Evolutionary conservation across 805 yeast genomes (phyloP).

Genomic region (Vanderwaltozyma tropicalis): DNA sequence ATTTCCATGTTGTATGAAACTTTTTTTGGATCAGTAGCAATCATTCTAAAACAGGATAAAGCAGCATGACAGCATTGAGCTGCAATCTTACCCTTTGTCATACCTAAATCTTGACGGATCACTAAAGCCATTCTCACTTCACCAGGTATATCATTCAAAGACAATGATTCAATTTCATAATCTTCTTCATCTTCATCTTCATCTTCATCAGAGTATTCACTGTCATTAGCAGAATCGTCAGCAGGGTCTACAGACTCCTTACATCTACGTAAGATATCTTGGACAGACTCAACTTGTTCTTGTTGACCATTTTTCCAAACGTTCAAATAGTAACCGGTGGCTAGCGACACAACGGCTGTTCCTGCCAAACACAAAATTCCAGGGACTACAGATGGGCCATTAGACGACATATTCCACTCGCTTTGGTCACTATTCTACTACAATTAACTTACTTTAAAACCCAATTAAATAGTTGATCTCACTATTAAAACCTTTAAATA

Average conservation of each 20-base stretch:
- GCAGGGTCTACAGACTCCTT: slow-evolving; percentile 11
- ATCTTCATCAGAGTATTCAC: slow-evolving; percentile 16
- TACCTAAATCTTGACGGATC: slow-evolving; percentile 77
- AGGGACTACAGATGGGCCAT: too few relatives aligned
- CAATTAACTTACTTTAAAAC: too few relatives aligned
- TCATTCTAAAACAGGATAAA: slow-evolving; percentile 68
- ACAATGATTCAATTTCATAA: slow-evolving; percentile 47
- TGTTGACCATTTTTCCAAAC: slow-evolving; percentile 4
- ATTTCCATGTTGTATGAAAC: slow-evolving; percentile 49
- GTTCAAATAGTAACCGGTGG: slow-evolving; percentile 24
- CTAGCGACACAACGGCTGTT: too few relatives aligned
- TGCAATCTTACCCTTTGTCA: slow-evolving; percentile 93
- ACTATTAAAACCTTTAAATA: too few relatives aligned
- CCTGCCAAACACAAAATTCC: too few relatives aligned
- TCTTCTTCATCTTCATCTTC: slow-evolving; percentile 24
- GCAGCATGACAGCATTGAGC: slow-evolving; percentile 99
- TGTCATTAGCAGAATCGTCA: slow-evolving; percentile 17
- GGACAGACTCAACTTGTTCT: slow-evolving; percentile 7
- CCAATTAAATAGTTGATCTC: too few relatives aligned
- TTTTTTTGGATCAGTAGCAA: slow-evolving; percentile 39
- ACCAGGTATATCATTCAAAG: slow-evolving; percentile 59
- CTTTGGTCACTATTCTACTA: too few relatives aligned
- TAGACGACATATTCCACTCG: too few relatives aligned
- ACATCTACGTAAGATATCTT: slow-evolving; percentile 7
- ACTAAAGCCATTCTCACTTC: slow-evolving; percentile 81